Conservation (phyloP, 176 grass and related monocot genomes). For the Cocos nucifera region DNA sequence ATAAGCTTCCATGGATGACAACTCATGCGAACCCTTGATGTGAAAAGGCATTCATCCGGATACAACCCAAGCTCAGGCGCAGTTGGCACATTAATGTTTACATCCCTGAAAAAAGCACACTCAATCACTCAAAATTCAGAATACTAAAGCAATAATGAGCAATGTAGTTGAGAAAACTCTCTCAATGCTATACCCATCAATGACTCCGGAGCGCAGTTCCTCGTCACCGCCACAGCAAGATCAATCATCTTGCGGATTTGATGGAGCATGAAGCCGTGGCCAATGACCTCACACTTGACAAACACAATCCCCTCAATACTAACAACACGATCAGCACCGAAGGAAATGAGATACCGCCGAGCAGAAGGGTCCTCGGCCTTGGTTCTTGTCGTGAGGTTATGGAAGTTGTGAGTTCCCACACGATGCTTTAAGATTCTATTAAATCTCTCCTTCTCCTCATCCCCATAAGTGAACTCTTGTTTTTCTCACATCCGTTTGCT, state of each 20-base stretch:
- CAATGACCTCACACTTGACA: conserved; percentile 83
- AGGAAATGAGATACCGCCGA: conserved; percentile 86
- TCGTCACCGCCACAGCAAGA: conserved; percentile 78
- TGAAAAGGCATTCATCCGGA: conserved; percentile 82
- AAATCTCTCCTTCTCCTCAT: no score
- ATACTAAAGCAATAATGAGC: not conserved
- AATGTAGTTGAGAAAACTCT: conserved; percentile 25
- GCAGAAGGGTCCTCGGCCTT: conserved; percentile 90
- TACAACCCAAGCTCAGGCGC: conserved; percentile 85
- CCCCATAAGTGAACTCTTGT: no score
- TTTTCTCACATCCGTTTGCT: conserved; percentile 17
- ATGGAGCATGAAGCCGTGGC: conserved; percentile 96
- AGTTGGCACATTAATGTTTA: conserved; percentile 84
- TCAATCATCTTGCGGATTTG: conserved; percentile 91
- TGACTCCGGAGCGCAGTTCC: conserved; percentile 62
- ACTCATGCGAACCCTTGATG: conserved; percentile 78
- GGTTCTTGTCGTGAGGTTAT: conserved; percentile 92
- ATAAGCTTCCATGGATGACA: conserved; percentile 74
- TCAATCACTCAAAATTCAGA: not conserved
- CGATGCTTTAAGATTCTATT: no score
- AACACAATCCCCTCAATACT: conserved; percentile 78
- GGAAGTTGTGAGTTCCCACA: conserved; percentile 94
- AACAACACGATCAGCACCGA: conserved; percentile 51
- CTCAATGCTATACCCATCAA: conserved; percentile 62
- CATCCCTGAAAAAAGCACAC: conserved; percentile 43